phyloP scores from a whole-genome alignment of 805 yeast species.

The Lipomyces sp. region DNA sequence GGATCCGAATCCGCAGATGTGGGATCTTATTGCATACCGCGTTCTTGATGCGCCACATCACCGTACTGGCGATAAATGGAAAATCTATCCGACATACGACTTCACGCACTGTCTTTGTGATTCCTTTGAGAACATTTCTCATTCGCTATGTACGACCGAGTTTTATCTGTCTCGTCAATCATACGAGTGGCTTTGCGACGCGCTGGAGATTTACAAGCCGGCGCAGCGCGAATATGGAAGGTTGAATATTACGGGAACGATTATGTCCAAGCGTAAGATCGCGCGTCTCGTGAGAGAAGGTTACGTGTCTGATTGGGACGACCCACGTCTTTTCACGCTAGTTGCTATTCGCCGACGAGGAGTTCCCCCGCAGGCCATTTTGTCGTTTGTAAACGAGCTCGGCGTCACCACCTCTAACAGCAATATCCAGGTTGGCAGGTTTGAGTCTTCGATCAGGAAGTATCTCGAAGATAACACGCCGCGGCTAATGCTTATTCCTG shows the following conservation, averaged over 20 bases:
- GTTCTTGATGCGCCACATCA: slow-evolving; percentile 90
- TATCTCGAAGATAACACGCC: slow-evolving; percentile 90
- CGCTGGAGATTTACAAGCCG: slow-evolving; percentile 90
- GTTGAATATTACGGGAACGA: slow-evolving; percentile 88
- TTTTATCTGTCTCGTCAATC: slow-evolving; percentile 88
- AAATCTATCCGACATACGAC: slow-evolving; percentile 96
- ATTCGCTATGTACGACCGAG: slow-evolving; percentile 94
- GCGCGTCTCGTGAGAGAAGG: slow-evolving; percentile 82
- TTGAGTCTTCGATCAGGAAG: slow-evolving; percentile 83
- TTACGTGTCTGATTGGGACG: slow-evolving; percentile 95
- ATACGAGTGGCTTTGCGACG: slow-evolving; percentile 98
- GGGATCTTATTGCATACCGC: slow-evolving; percentile 98
- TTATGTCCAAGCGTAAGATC: slow-evolving; percentile 92
- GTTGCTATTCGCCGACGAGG: slow-evolving; percentile 97
- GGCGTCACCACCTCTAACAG: slow-evolving; percentile 96
- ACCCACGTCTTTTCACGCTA: slow-evolving; percentile 91
- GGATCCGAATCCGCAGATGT: slow-evolving; percentile 97
- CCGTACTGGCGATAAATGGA: slow-evolving; percentile 97
- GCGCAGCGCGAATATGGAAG: slow-evolving; percentile 99
- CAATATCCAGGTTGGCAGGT: slow-evolving; percentile 83
- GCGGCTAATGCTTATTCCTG: slow-evolving; percentile 85
- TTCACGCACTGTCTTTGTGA: slow-evolving; percentile 99
- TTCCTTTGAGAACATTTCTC: slow-evolving; percentile 93
- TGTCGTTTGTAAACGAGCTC: slow-evolving; percentile 86
- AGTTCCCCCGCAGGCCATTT: slow-evolving; percentile 96